These are phyloP conservation scores for Hypoxylon sp. DNA, from an alignment of 2,329 filamentous ascomycete species.

Conservation along the genomic window DNA sequence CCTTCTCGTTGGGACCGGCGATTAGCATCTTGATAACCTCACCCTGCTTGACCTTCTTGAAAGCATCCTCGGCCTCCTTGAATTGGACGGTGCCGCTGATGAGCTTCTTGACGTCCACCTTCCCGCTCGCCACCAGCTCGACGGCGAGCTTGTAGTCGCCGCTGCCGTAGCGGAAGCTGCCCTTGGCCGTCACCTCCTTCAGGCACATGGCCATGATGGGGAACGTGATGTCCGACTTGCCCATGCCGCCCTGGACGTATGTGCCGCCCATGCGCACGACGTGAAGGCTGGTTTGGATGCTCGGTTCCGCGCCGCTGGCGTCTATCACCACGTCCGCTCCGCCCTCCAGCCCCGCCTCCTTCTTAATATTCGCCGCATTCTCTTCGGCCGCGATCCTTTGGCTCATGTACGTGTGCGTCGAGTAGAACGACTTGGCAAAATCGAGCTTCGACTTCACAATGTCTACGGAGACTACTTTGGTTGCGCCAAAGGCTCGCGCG, in stretches of 20 bases:
- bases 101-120: slow-evolving; percentile 82
- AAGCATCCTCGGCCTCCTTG: slow-evolving; percentile 82
- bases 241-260: slow-evolving; percentile 91
- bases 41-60: slow-evolving; percentile 84
- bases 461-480: slow-evolving; percentile 85
- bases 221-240: slow-evolving; percentile 84
- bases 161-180: slow-evolving; percentile 87
- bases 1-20: slow-evolving; percentile 69
- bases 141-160: slow-evolving; percentile 89
- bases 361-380: slow-evolving; percentile 74
- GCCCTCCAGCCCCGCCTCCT: slow-evolving; percentile 66
- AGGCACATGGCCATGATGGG: slow-evolving; percentile 89
- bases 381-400: slow-evolving; percentile 70
- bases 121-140: slow-evolving; percentile 75
- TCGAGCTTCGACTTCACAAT: slow-evolving; percentile 81
- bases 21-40: slow-evolving; percentile 78
- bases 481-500: slow-evolving; percentile 83
- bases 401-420: slow-evolving; percentile 74
- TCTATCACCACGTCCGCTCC: slow-evolving; percentile 84
- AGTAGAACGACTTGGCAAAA: slow-evolving; percentile 77
- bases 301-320: slow-evolving; percentile 79
- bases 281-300: slow-evolving; percentile 78
- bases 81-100: slow-evolving; percentile 82
- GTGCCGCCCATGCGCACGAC: slow-evolving; percentile 74
- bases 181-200: slow-evolving; percentile 87